Conservation (phyloP, 192 early-diverging fungal species). For the Entomortierella parvispora region DNA sequence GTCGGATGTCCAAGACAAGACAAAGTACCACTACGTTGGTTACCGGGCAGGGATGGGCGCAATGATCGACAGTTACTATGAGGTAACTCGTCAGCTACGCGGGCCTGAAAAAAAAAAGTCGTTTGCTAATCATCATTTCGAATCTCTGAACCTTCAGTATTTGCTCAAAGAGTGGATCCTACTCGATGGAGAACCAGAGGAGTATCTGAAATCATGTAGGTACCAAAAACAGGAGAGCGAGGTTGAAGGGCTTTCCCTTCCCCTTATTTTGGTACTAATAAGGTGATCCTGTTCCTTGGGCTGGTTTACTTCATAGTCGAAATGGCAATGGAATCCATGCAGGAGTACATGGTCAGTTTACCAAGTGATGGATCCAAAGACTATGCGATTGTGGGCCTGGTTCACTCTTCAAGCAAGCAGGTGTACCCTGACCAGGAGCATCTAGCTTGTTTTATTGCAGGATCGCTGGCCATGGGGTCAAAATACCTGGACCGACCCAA, state of each 20-base stretch:
- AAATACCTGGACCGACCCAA: conserved; percentile 50
- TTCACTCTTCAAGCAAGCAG: not conserved
- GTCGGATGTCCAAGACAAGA: not conserved
- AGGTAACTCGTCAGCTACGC: too few relatives aligned
- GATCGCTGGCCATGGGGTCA: conserved; percentile 57
- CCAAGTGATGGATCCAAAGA: conserved; percentile 20
- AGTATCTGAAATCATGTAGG: conserved; percentile 49
- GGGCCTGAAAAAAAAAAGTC: too few relatives aligned
- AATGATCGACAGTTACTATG: conserved; percentile 68
- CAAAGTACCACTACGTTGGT: not conserved
- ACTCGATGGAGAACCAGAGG: conserved; percentile 42
- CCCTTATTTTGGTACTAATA: not conserved
- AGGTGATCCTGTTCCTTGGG: too few relatives aligned
- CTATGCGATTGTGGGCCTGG: conserved; percentile 35
- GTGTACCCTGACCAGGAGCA: conserved; percentile 44
- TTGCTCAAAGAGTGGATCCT: conserved; percentile 66
- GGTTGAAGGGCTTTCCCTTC: not conserved
- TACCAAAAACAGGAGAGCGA: not conserved
- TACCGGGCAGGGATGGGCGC: conserved; percentile 55
- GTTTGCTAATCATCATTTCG: not conserved
- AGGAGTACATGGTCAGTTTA: conserved; percentile 36
- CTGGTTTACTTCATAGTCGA: conserved; percentile 23
- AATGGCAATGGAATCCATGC: conserved; percentile 29
- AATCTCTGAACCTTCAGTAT: conserved; percentile 35
- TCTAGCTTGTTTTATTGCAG: conserved; percentile 65